Conservation (phyloP, 2,329 filamentous ascomycete genomes). For the Alternaria arborescens region DNA sequence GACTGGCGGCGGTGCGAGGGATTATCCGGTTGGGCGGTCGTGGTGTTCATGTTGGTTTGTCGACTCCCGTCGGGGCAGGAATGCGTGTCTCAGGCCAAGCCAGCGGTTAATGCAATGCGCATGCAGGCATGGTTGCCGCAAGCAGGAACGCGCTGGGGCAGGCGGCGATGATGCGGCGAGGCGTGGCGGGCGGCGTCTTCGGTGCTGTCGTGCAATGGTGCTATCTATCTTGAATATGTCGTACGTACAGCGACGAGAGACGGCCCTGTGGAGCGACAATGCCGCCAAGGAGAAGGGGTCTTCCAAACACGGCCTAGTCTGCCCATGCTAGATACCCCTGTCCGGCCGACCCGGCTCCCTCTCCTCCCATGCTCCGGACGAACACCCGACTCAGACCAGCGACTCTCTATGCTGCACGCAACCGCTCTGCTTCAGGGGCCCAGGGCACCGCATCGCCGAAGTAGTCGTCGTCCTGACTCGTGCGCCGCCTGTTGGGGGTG, state of each 20-base stretch:
- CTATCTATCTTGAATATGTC: conserved; percentile 5
- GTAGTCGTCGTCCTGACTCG: too few species aligned
- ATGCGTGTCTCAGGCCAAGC: conserved; percentile 43
- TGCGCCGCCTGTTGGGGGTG: background rate
- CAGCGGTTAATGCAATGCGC: conserved; percentile 31
- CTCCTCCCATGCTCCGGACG: background rate
- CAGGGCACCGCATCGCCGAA: background rate
- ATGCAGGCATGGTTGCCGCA: conserved; percentile 40
- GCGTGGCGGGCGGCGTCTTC: conserved; percentile 7
- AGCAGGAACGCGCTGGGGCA: conserved; percentile 36
- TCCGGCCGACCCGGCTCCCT: background rate
- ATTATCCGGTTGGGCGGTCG: conserved; percentile 7
- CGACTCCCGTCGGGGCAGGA: conserved; percentile 3
- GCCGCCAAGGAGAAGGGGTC: conserved; percentile 16
- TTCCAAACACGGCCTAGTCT: conserved; percentile 7
- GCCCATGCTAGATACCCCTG: background rate
- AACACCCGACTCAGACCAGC: background rate
- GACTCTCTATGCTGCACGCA: background rate
- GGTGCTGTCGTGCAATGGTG: conserved; percentile 16
- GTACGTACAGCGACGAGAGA: background rate
- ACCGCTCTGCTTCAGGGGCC: background rate
- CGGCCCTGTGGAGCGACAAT: conserved; percentile 5
- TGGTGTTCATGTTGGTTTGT: conserved; percentile 35
- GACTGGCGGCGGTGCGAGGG: conserved; percentile 34
- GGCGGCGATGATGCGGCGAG: conserved; percentile 8